These are phyloP conservation scores for Chenopodium album DNA, from an alignment of 148 eudicot genomes.

Conservation along the genomic window DNA sequence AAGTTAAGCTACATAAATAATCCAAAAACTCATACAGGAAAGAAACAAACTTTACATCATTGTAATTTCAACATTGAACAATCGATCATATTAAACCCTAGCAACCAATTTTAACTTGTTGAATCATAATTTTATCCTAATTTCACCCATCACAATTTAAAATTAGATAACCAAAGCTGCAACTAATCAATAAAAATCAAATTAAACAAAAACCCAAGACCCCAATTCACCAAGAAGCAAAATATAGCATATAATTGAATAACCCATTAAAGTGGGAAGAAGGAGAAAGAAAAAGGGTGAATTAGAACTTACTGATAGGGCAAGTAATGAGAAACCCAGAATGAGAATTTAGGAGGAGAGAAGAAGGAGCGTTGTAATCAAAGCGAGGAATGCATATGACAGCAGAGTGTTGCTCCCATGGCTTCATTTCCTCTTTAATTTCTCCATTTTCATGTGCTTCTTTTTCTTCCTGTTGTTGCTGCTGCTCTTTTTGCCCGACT, in stretches of 20 bases:
- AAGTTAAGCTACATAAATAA: neutral
- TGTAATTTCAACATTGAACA: neutral
- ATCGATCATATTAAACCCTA: neutral
- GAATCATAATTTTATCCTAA: neutral
- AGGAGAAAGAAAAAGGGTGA: neutral
- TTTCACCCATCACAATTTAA: neutral
- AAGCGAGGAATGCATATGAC: constrained; percentile 73
- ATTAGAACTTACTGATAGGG: constrained; percentile 52
- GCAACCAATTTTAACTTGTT: neutral
- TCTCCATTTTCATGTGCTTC: neutral
- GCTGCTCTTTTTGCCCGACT: neutral
- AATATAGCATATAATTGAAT: neutral
- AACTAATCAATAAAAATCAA: neutral
- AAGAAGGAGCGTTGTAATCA: constrained; percentile 76
- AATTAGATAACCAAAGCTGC: neutral
- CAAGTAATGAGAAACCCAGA: constrained; percentile 77
- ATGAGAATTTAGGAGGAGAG: constrained; percentile 55
- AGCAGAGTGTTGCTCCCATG: constrained; percentile 75
- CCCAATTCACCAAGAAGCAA: neutral
- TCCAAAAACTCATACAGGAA: neutral
- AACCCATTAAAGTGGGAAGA: neutral
- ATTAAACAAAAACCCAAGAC: neutral
- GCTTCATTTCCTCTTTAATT: constrained; percentile 41
- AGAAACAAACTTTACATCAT: neutral
- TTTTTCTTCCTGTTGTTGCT: neutral